Evolutionary conservation across 2,329 filamentous ascomycete species (phyloP).

Genomic region (Colletotrichum magnum): DNA sequence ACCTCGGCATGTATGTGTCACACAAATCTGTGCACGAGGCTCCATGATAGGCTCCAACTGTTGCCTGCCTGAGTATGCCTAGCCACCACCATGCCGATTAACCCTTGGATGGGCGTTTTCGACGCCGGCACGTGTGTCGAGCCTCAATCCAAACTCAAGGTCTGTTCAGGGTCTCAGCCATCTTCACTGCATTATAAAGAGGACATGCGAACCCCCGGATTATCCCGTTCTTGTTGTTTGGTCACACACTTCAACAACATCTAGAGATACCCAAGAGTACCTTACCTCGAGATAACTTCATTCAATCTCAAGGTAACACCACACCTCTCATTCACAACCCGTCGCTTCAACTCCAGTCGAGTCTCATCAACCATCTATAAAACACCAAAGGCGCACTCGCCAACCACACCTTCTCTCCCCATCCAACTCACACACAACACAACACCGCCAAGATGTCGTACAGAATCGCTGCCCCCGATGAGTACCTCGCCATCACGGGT

Average conservation of each 20-base stretch:
- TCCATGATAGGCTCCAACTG: slow-evolving; percentile 4
- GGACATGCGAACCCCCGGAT: background rate
- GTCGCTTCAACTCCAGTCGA: background rate
- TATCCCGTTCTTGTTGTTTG: background rate
- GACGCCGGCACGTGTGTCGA: background rate
- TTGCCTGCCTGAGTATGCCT: slow-evolving; percentile 4
- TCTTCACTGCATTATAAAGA: background rate
- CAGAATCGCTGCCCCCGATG: slow-evolving; percentile 80
- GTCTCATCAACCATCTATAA: background rate
- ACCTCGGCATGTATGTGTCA: background rate
- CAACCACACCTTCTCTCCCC: background rate
- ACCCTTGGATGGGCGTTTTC: background rate
- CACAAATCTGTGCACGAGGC: background rate
- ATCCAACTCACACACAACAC: background rate
- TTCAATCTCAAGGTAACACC: background rate
- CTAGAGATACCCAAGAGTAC: slow-evolving; percentile 6
- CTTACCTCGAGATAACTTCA: background rate
- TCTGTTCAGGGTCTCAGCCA: too few relatives aligned
- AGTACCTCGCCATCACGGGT: slow-evolving; percentile 91
- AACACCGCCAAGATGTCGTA: slow-evolving; percentile 68
- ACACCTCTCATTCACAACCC: background rate
- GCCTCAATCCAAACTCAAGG: too few relatives aligned
- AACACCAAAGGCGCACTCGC: background rate
- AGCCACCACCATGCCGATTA: background rate
- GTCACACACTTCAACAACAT: slow-evolving; percentile 7